Evolutionary conservation across 345 rosid species (phyloP), one percentile per base, ranked within the genome.

Genomic region (Moricandia moricandioides): DNA sequence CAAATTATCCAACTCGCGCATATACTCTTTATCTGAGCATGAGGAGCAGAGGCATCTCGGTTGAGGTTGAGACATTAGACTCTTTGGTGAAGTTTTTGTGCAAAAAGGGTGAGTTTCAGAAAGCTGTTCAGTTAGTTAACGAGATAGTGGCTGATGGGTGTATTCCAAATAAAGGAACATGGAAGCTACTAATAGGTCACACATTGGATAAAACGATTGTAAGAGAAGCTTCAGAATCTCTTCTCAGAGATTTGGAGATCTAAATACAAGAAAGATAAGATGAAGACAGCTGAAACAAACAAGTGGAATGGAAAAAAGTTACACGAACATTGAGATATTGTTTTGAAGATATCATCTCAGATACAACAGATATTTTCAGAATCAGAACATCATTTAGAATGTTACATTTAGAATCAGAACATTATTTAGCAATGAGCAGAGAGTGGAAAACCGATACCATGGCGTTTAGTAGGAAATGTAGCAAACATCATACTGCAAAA

Each of bases 401-500:
- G 12, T 27, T 63, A 55, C 75, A 69, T 29, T 52, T 14, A 37
- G 45, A 11, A 21, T 7, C 16, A 75, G 62, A 55, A 29, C 33
- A 27, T 61, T 34, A 17, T 37, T 51, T 43, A 39, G 39, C 60
- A 63, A 26, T 52, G 12, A 7, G 39, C 52, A 55, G 71, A 62
- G 14, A 83, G 34, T 2, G 96, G 91, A 64, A 91, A 91, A 14
- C 98, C 98, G 30, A 94, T 84, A 8, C 98, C 97, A 58, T 90
- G 95, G 65, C 98, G 95, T 62, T 75, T 78, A 27, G 93, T 88
- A 0, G 98, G 98, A 65, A 94, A 94, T 18, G 80, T 83, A 51
- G 87, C 85, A 26, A 92, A 94, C 78, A 92, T 30, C 93, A 92
- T 84, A 61, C 93, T 90, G 55, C 93, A 83, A 3, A 89, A 27